Evolutionary conservation across 371 early-diverging fungal genomes (phyloP), one percentile per base, ranked within the genome.

Genomic region (Syncephalastrum contaminatum): DNA sequence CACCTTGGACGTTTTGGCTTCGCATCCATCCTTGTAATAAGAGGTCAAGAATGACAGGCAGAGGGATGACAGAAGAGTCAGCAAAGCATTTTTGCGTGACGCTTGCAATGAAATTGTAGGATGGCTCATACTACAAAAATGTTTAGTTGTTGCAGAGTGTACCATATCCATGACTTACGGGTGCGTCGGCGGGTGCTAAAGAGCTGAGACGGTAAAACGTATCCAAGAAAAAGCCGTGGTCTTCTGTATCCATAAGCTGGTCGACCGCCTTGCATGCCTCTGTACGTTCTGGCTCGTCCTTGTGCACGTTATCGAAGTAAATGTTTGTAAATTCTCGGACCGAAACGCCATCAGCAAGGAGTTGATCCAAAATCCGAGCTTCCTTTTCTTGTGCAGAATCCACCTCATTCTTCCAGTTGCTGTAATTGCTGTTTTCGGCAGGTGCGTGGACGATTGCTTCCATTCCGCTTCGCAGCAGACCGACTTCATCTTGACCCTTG

Each of bases 11-110:
- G 53, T 73, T 70, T 30, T 67, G 73, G 19, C 72, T 81, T 52
- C 80, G 75, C 24, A 84, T 54, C 24, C 79, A 51, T 20, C 76
- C 73, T 40, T 70, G 77, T 56, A 70, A 54, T 52, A 84, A 58
- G 40, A 86, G 52, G 50, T 73, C 84, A 18, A 79, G 60, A 4
- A 86, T 54, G 2, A 83, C 78, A 36, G 72, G 69, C n/a, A 64
- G 59, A 0, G 81, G 79, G 81, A 80, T 82, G 63, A 83, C 82
- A 20, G 58, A 53, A 53, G 67, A 48, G 12, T 75, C 69, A 4
- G 67, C 45, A 24, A 60, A 54, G 10, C 52, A 60, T 43, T 47
- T 54, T 36, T 41, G 49, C 18, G 43, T 48, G 8, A 83, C 60
- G 21, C 54, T 63, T 3, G 70, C 63, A 49, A 83, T 60, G 61